Conservation (phyloP, 1,284 basidiomycete genomes). For the Gymnopus androsaceus region DNA sequence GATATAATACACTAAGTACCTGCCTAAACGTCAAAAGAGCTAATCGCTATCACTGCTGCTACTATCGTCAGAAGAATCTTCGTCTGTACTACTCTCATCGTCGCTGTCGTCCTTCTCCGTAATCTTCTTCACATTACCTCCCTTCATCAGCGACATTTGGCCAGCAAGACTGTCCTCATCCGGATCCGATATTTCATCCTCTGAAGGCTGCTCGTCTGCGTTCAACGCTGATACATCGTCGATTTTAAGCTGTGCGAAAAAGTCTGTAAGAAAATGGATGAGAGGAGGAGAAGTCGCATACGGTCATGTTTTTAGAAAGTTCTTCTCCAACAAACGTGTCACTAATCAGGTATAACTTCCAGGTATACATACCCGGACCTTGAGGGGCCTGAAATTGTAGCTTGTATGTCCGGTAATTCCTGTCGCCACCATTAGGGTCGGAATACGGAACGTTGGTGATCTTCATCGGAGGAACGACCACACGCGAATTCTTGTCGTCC, state of each 20-base stretch:
- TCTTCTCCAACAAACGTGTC: conserved; percentile 91
- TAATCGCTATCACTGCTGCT: conserved; percentile 45
- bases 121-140: conserved; percentile 80
- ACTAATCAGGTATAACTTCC: conserved; percentile 84
- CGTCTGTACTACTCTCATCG: conserved; percentile 39
- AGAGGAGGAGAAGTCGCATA: conserved; percentile 37
- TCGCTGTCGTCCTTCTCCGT: conserved; percentile 48
- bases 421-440: conserved; percentile 50
- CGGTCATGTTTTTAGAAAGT: conserved; percentile 69
- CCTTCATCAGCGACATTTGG: conserved; percentile 98
- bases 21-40: conserved; percentile 11
- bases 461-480: conserved; percentile 90
- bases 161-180: conserved; percentile 95
- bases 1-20: conserved; percentile 1
- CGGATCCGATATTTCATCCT: conserved; percentile 94
- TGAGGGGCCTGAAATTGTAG: conserved; percentile 95
- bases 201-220: conserved; percentile 62
- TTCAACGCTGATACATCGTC: conserved; percentile 67
- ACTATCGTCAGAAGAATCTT: conserved; percentile 36
- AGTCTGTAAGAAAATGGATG: background rate
- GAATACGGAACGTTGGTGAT: conserved; percentile 81
- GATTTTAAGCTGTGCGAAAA: conserved; percentile 72
- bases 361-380: conserved; percentile 83
- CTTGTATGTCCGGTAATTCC: conserved; percentile 82
- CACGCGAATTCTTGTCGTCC: conserved; percentile 86